Evolutionary conservation across 768 basidiomycete species (phyloP), one percentile per base, ranked within the genome.

Genomic region (Podaxis carcinomalis): DNA sequence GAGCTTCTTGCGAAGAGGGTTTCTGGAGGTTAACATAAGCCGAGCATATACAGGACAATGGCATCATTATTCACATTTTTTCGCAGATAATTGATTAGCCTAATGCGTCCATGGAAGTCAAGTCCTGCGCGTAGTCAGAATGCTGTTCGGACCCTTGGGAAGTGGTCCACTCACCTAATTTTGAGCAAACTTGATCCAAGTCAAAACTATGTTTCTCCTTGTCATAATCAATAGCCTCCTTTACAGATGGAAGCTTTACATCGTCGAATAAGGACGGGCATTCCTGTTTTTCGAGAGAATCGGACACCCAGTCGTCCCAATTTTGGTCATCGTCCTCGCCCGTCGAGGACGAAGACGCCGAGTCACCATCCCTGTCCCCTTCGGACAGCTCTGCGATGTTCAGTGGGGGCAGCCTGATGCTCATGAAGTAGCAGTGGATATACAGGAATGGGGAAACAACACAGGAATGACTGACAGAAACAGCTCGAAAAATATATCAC

Each of bases 41-140:
- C 63, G 49, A 63, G 46, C 35, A 37, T 57, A 39, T 32, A 53
- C 16, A 55, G 58, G 16, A 19, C 61, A 51, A 40, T 57, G 14
- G 19, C 6, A 44, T 32, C 21, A 55, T 51, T 11, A 59, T 67
- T 28, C 62, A 92, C 93, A 73, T 85, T 82, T 73, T 84, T 89
- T 60, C 95, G 78, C 68, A 96, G 93, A 73, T 83, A 91, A 71
- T 97, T 97, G 74, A 97, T 85, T 54, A 97, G 74, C 51, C 91
- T 84, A 66, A 93, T 87, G 19, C 90, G 81, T 58, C 84, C 83
- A 72, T 93, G 87, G 64, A 88, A 84, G 70, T 96, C 94, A 40
- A 95, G 76, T 0, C 77, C 91, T 93, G n/a, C 42, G 5, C 42
- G 16, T 5, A 16, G 28, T 36, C 49, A 36, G 52, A 32, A 36